Conservation (phyloP, 228 moss, liverwort and hornwort genomes). For the Sphagnum fallax region DNA sequence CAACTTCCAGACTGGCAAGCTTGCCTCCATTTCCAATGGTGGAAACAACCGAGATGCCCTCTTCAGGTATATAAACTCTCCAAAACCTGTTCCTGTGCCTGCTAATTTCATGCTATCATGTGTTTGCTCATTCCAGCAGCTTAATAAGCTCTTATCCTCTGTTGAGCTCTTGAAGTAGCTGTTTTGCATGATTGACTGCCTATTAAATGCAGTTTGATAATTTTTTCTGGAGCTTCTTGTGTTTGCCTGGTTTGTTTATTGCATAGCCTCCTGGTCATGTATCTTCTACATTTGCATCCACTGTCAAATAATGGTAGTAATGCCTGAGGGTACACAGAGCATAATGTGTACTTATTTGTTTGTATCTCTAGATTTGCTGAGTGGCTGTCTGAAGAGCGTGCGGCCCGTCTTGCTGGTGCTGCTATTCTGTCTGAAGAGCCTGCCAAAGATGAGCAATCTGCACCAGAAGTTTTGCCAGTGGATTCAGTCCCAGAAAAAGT, state of each 20-base stretch:
- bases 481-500: too few species aligned
- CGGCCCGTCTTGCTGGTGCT: slow-evolving; percentile 11
- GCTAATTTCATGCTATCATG: not conserved
- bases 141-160: not conserved
- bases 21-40: slow-evolving; percentile 19
- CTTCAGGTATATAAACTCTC: slow-evolving; percentile 27
- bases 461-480: not conserved
- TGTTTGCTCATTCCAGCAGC: not conserved
- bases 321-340: too few species aligned
- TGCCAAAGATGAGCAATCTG: not conserved
- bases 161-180: not conserved
- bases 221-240: not conserved
- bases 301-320: not conserved
- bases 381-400: slow-evolving; percentile 53
- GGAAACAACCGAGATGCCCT: slow-evolving; percentile 60
- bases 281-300: not conserved
- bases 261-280: not conserved
- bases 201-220: not conserved
- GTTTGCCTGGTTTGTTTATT: not conserved
- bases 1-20: slow-evolving; percentile 39
- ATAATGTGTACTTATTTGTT: not conserved
- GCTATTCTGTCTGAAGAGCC: not conserved
- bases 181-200: not conserved
- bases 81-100: not conserved
- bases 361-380: slow-evolving; percentile 47